Base-by-base conservation (phyloP, 202 grass and related monocot genomes). In the Miscanthus sacchariflorus region DNA sequence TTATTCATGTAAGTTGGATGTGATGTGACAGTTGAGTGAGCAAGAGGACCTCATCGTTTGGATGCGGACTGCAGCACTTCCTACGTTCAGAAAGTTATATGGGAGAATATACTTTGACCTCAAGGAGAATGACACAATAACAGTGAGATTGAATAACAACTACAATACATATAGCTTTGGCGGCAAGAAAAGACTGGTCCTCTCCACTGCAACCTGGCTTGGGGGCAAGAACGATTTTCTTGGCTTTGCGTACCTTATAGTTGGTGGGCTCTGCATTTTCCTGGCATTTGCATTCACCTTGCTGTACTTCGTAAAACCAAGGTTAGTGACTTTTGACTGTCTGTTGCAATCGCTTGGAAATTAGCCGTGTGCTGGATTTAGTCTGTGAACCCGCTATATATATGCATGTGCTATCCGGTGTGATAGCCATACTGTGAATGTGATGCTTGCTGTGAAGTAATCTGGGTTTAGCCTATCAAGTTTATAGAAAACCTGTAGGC, bases 21-120 rank as follows among this genome's bases (percentile, higher is more conserved):
- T 71, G 69, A 49, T 88, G 36, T 54, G 27, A 73, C 85, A 95
- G 97, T 80, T 99, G 86, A 99, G 90, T n/a, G 27, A 93, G 27
- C 97, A 99, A 86, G 97, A 99, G 76, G 91, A 99, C 67, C 95
- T 99, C 77, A 99, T 99, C 1, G 97, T 99, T 81, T 99, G 97
- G 97, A 99, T 99, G 97, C 84, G 97, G 21, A 99, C 93, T 58
- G 97, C 97, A 70, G 97, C 97, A 49, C 89, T 99, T 87, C 97
- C 97, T 65, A 99, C 94, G 61, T 99, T 99, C 58, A 95, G 97
- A 82, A 99, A 99, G 81, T 81, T 97, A 56, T 99, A 96, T 89
- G 97, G 97, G 63, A 97, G 87, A 80, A 97, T 99, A 89, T 77
- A 97, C 33, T 54, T 90, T 70, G 87, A 99, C 82, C 92, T 99